phyloP scores from a whole-genome alignment of 2,329 filamentous ascomycete species.

The Aspergillus sp. region DNA sequence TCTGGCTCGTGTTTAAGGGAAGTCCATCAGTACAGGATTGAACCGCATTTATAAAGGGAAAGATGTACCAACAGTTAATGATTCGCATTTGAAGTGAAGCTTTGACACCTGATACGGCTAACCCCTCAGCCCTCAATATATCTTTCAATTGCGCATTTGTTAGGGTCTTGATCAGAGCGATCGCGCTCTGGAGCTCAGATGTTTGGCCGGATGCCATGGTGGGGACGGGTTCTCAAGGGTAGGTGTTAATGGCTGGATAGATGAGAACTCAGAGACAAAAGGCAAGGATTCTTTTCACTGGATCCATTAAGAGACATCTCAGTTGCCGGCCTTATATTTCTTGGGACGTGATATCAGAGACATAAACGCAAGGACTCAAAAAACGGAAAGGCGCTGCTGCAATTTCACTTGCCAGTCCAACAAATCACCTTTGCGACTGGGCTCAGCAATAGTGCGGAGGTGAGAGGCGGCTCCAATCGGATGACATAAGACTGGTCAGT shows the following conservation, averaged over 20 bases:
- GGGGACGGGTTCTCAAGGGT: neutral
- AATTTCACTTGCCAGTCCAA: neutral
- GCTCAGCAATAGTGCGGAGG: slow-evolving; percentile 17
- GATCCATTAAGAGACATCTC: slow-evolving; percentile 31
- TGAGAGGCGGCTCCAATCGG: slow-evolving; percentile 22
- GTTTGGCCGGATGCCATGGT: slow-evolving; percentile 42
- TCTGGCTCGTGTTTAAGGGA: slow-evolving; percentile 16
- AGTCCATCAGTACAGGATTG: neutral
- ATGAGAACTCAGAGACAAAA: slow-evolving; percentile 15
- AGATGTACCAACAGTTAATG: slow-evolving; percentile 65
- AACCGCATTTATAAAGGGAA: neutral
- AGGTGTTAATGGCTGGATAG: slow-evolving; percentile 1
- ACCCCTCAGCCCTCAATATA: slow-evolving; percentile 72
- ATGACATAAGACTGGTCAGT: slow-evolving; percentile 34
- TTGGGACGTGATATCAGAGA: neutral
- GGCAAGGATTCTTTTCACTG: slow-evolving; percentile 19
- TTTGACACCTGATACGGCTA: slow-evolving; percentile 83
- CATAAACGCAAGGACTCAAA: neutral
- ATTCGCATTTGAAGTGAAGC: slow-evolving; percentile 76
- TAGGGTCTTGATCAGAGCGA: slow-evolving; percentile 53
- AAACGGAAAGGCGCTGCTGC: neutral
- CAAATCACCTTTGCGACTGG: neutral
- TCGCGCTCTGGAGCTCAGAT: slow-evolving; percentile 43
- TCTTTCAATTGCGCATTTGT: slow-evolving; percentile 69
- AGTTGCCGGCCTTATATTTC: slow-evolving; percentile 12